Evolutionary conservation across 176 grass and related monocot genomes (phyloP).

Genomic region (Secale cereale): DNA sequence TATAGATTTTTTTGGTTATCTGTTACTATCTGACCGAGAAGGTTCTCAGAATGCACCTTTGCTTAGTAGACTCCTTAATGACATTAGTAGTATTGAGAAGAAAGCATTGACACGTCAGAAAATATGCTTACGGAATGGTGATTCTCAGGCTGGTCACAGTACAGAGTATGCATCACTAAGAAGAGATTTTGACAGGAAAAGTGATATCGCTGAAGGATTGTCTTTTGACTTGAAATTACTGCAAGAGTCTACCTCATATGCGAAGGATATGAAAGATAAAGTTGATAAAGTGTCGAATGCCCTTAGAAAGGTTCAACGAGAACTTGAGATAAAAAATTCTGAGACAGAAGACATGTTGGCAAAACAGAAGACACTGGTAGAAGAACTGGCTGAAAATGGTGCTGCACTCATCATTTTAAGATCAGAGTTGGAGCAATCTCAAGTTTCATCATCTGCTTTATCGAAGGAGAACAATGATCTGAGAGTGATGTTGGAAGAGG

Average conservation of each 20-base stretch:
- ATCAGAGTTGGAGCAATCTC: constrained; percentile 59
- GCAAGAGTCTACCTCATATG: constrained; percentile 63
- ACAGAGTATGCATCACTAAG: constrained; percentile 44
- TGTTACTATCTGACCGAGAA: constrained; percentile 7
- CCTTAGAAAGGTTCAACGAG: constrained; percentile 49
- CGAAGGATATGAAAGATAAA: constrained; percentile 75
- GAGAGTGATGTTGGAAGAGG: constrained; percentile 55
- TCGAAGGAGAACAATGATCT: constrained; percentile 67
- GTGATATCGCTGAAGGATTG: constrained; percentile 65
- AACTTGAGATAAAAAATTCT: constrained; percentile 56
- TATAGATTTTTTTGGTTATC: constrained; percentile 16
- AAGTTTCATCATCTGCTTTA: constrained; percentile 38
- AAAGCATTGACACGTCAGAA: neutral
- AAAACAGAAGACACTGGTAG: constrained; percentile 49
- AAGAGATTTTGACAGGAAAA: constrained; percentile 67
- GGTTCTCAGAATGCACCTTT: neutral
- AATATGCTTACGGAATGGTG: neutral
- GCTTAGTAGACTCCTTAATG: neutral
- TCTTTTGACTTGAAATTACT: constrained; percentile 80
- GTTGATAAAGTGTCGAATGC: constrained; percentile 31
- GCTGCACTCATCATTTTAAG: constrained; percentile 39
- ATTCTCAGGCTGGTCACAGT: constrained; percentile 7
- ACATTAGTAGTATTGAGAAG: constrained; percentile 26
- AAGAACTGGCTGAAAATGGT: constrained; percentile 52
- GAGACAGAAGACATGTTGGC: constrained; percentile 45